Evolutionary conservation across 805 yeast genomes (phyloP).

Genomic region (Yarrowia sp.): DNA sequence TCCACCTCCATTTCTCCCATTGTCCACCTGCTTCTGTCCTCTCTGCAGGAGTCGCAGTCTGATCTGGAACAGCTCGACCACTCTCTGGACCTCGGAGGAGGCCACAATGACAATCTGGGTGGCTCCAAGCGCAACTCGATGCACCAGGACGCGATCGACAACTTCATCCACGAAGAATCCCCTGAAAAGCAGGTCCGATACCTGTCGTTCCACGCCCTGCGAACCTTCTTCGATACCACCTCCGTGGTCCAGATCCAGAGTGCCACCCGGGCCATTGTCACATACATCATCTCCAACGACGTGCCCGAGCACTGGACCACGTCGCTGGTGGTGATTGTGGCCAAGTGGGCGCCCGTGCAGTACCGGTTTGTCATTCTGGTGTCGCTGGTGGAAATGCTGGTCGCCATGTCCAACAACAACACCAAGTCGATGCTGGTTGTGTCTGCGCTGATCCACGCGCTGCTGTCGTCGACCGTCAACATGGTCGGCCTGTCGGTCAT

Average conservation of each 20-base stretch:
- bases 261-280: constrained; percentile 61
- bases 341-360: constrained; percentile 83
- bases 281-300: constrained; percentile 52
- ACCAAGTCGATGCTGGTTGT: constrained; percentile 46
- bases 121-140: constrained; percentile 34
- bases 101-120: not conserved
- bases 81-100: constrained; percentile 26
- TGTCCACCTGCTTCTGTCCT: constrained; percentile 44
- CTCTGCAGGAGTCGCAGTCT: constrained; percentile 41
- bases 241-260: constrained; percentile 65
- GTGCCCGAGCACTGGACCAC: constrained; percentile 58
- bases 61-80: constrained; percentile 30
- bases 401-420: constrained; percentile 41
- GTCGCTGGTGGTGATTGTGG: constrained; percentile 65
- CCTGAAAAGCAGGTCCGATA: constrained; percentile 37
- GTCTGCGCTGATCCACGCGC: constrained; percentile 52
- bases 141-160: constrained; percentile 20
- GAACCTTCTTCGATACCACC: constrained; percentile 67
- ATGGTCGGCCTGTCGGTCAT: constrained; percentile 87
- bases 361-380: constrained; percentile 69
- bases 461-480: constrained; percentile 78
- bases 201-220: constrained; percentile 54
- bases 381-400: constrained; percentile 52
- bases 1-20: constrained; percentile 45
- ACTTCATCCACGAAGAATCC: constrained; percentile 32